phyloP scores from a whole-genome alignment of 768 basidiomycete species.

The Macrolepiota albuminosa region DNA sequence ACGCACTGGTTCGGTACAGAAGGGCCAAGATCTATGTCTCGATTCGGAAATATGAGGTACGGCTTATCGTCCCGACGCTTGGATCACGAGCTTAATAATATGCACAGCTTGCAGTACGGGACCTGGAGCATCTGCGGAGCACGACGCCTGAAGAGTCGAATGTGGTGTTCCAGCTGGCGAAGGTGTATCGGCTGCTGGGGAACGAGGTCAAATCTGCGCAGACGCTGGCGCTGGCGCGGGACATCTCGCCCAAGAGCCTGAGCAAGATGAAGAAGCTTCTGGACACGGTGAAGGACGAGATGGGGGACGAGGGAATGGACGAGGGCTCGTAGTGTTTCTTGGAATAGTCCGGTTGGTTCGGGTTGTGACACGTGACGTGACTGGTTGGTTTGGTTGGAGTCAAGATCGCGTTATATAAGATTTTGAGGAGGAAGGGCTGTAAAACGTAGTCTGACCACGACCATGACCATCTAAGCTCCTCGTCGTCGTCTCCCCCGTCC shows the following conservation, averaged over 20 bases:
- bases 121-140: conserved; percentile 76
- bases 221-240: conserved; percentile 85
- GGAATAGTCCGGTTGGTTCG: conserved; percentile 15
- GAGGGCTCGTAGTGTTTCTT: conserved; percentile 52
- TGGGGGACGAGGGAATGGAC: conserved; percentile 65
- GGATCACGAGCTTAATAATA: conserved; percentile 11
- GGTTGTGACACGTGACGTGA: conserved; percentile 13
- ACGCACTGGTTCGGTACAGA: conserved; percentile 91
- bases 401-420: conserved; percentile 17
- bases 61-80: conserved; percentile 20
- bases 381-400: conserved; percentile 17
- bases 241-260: conserved; percentile 88
- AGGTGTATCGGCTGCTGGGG: conserved; percentile 80
- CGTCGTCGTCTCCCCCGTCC: conserved; percentile 22
- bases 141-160: conserved; percentile 94
- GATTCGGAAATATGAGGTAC: conserved; percentile 78
- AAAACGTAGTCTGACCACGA: conserved; percentile 6
- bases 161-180: conserved; percentile 93
- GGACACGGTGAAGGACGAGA: conserved; percentile 62
- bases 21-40: conserved; percentile 88
- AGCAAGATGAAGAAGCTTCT: conserved; percentile 78
- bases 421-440: conserved; percentile 5
- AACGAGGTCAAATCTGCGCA: conserved; percentile 77
- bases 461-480: conserved; percentile 42
- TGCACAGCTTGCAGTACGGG: conserved; percentile 67